Evolutionary conservation across 1,284 basidiomycete genomes (phyloP).

Genomic region (Paramarasmius palmivorus): DNA sequence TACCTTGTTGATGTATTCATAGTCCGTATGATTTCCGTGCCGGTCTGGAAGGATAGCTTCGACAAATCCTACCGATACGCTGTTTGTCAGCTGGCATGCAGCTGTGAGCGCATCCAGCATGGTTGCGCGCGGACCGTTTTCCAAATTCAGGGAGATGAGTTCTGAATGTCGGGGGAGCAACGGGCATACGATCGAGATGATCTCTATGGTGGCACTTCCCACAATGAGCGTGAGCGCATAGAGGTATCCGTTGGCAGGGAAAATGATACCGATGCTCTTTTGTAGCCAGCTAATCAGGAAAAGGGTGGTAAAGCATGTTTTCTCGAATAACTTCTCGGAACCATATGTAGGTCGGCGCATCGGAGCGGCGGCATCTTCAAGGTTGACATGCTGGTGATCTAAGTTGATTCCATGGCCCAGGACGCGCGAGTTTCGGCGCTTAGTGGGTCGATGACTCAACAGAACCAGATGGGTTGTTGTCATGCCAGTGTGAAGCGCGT

Average conservation of each 20-base stretch:
- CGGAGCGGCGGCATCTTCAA: conserved; percentile 15
- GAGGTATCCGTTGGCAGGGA: conserved; percentile 4
- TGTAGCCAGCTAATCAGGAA: conserved; percentile 2
- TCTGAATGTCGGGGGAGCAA: background rate
- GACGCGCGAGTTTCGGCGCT: no score
- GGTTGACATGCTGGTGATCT: background rate
- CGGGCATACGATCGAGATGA: background rate
- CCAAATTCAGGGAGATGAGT: background rate
- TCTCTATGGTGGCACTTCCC: conserved; percentile 8
- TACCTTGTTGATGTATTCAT: conserved; percentile 1
- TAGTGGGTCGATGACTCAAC: conserved; percentile 6
- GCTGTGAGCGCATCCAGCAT: conserved; percentile 12
- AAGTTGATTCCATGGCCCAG: no score
- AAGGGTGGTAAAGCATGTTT: background rate
- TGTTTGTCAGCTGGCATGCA: conserved; percentile 7
- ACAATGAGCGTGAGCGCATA: conserved; percentile 12
- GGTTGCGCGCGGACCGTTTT: background rate
- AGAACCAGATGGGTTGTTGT: conserved; percentile 15
- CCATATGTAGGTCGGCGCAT: background rate
- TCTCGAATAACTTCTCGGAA: no score
- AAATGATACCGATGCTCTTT: conserved; percentile 4
- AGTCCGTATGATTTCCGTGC: conserved; percentile 13
- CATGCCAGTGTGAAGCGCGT: conserved; percentile 16
- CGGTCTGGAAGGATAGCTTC: conserved; percentile 13
- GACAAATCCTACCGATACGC: conserved; percentile 11